phyloP scores from a whole-genome alignment of 176 grass and related monocot genomes.

The Musa acuminata region DNA sequence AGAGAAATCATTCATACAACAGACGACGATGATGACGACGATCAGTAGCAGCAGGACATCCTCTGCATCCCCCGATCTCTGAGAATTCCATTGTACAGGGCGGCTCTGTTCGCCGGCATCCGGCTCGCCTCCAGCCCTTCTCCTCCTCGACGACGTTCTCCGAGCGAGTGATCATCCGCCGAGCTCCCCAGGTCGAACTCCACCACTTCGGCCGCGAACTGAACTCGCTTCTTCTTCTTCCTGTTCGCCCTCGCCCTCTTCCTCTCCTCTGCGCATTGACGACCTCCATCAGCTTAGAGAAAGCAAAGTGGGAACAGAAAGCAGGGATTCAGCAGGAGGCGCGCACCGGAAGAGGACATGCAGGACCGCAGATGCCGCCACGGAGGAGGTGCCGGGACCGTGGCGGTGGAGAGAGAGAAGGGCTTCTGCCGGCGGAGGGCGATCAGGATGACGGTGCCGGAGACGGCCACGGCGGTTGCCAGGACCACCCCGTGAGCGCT shows the following conservation, averaged over 20 bases:
- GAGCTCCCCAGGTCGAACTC: constrained; percentile 17
- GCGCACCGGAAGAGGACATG: constrained; percentile 41
- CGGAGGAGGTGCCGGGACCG: neutral
- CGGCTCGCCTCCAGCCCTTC: neutral
- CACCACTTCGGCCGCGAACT: constrained; percentile 63
- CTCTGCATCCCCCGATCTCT: constrained; percentile 55
- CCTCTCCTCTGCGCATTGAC: constrained; percentile 34
- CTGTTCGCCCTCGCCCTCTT: constrained; percentile 39
- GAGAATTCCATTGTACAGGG: constrained; percentile 76
- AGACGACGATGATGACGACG: neutral
- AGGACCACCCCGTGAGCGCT: constrained; percentile 47
- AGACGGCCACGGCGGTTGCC: constrained; percentile 74
- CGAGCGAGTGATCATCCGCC: neutral
- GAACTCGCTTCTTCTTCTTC: constrained; percentile 57
- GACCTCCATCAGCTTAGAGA: neutral
- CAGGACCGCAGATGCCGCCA: constrained; percentile 24
- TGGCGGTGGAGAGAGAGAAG: neutral
- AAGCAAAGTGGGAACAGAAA: neutral
- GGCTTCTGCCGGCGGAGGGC: constrained; percentile 60
- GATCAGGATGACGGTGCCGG: constrained; percentile 68
- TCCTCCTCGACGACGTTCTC: neutral
- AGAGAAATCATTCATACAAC: too few relatives aligned
- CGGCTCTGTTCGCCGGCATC: constrained; percentile 82
- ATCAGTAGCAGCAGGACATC: constrained; percentile 65
- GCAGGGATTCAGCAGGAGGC: neutral